Conservation (phyloP, 2,329 filamentous ascomycete species). For the Alternaria arborescens region DNA sequence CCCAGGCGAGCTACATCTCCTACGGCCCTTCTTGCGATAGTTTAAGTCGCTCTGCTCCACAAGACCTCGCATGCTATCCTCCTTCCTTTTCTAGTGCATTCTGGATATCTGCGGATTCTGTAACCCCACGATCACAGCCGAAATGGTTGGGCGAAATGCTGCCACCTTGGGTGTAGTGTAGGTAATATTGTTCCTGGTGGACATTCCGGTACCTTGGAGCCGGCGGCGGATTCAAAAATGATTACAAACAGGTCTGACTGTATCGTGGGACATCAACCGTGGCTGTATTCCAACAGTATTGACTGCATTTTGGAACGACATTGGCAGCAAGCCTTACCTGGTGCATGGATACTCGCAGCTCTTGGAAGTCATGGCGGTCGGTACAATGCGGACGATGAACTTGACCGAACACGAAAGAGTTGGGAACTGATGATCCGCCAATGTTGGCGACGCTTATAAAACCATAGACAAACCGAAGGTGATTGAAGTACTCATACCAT, state of each 20-base stretch:
- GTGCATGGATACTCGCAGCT: conserved; percentile 15
- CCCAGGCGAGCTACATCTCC: conserved; percentile 27
- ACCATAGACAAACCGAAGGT: background rate
- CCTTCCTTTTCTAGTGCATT: conserved; percentile 12
- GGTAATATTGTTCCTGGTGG: background rate
- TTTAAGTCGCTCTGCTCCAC: conserved; percentile 3
- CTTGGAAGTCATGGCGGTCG: conserved; percentile 31
- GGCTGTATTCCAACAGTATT: conserved; percentile 1
- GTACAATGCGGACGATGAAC: background rate
- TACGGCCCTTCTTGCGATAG: conserved; percentile 8
- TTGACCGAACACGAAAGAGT: conserved; percentile 2
- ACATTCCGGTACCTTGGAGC: conserved; percentile 9
- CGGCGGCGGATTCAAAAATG: conserved; percentile 15
- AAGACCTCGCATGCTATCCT: conserved; percentile 5
- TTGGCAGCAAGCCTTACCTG: conserved; percentile 14
- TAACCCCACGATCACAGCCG: conserved; percentile 10
- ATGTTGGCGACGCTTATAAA: background rate
- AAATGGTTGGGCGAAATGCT: background rate
- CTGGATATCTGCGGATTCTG: conserved; percentile 4
- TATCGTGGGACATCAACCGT: conserved; percentile 9
- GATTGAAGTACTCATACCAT: background rate
- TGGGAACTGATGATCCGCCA: background rate
- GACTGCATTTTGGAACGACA: conserved; percentile 4
- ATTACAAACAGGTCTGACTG: conserved; percentile 22
- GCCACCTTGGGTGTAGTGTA: background rate